phyloP scores from a whole-genome alignment of 768 basidiomycete species.

The Coprinopsis cinerea region DNA sequence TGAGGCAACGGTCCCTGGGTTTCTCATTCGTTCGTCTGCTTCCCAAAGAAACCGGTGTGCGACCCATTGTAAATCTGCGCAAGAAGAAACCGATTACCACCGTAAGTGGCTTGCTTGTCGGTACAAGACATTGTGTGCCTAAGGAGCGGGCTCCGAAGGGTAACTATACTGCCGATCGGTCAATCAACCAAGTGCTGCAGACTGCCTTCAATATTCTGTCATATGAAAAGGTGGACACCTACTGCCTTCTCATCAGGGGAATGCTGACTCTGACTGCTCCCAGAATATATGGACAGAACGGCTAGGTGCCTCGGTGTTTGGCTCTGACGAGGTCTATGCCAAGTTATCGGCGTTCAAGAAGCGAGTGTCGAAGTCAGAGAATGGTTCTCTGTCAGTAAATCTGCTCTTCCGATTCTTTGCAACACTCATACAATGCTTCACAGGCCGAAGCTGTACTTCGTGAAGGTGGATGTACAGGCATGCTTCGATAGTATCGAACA shows the following conservation, averaged over 20 bases:
- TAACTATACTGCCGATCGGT: slow-evolving; percentile 28
- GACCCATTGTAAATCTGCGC: slow-evolving; percentile 89
- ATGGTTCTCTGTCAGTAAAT: slow-evolving; percentile 44
- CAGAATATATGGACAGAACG: slow-evolving; percentile 59
- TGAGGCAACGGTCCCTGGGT: slow-evolving; percentile 69
- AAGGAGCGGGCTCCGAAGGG: slow-evolving; percentile 24
- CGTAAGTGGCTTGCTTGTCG: slow-evolving; percentile 11
- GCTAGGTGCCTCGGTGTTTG: slow-evolving; percentile 79
- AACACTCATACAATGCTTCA: not conserved
- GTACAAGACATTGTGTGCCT: not conserved
- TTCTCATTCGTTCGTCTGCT: slow-evolving; percentile 84
- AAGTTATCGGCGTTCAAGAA: slow-evolving; percentile 69
- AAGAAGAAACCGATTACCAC: slow-evolving; percentile 31
- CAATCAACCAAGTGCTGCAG: slow-evolving; percentile 85
- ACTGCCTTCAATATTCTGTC: slow-evolving; percentile 82
- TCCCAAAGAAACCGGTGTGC: slow-evolving; percentile 92
- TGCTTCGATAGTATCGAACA: slow-evolving; percentile 98
- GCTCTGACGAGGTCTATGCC: slow-evolving; percentile 75
- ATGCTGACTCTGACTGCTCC: too few species aligned
- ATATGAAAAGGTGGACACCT: slow-evolving; percentile 68
- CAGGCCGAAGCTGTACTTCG: slow-evolving; percentile 89
- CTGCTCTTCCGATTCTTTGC: not conserved
- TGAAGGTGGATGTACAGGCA: slow-evolving; percentile 92
- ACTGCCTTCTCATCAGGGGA: not conserved
- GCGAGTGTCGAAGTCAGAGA: slow-evolving; percentile 31